Conservation (phyloP, 495 filamentous ascomycete species). For the Aspergillus heteromorphus region DNA sequence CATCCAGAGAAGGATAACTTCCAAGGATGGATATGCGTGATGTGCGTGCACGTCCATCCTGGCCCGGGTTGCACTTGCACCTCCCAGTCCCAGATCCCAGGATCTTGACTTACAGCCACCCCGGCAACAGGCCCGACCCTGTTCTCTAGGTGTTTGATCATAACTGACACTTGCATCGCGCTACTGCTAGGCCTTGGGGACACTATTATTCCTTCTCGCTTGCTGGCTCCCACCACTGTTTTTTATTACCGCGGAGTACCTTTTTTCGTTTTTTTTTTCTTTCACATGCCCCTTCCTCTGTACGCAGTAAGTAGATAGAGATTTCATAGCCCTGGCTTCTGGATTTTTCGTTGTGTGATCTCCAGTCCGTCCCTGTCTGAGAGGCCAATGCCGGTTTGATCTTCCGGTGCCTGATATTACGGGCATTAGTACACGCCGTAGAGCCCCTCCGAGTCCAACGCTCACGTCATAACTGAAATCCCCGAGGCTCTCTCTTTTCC, state of each 20-base stretch:
- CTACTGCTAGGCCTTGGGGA: conserved; percentile 16
- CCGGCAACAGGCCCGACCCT: conserved; percentile 9
- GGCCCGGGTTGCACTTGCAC: background rate
- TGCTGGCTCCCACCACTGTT: conserved; percentile 13
- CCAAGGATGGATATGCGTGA: no score
- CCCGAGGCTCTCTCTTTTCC: conserved; percentile 24
- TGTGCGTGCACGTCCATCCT: background rate
- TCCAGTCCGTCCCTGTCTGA: background rate
- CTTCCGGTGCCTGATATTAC: no score
- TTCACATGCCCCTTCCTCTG: no score
- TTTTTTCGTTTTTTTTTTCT: no score
- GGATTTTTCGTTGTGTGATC: conserved; percentile 2
- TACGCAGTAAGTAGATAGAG: background rate
- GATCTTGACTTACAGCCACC: conserved; percentile 6
- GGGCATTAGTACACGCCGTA: background rate
- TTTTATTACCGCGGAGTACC: conserved; percentile 5
- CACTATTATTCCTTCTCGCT: conserved; percentile 14
- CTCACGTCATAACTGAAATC: conserved; percentile 34
- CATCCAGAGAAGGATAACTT: conserved; percentile 1
- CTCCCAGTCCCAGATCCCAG: background rate
- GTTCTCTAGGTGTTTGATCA: conserved; percentile 12
- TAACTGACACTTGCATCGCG: conserved; percentile 17
- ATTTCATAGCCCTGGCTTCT: background rate
- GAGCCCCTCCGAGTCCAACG: conserved; percentile 8
- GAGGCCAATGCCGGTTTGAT: background rate